A percentile compares a stretch with the other conserved stretches of the same genome.
Conservation (phyloP, 2,329 filamentous ascomycete genomes). For the Hyphodiscus sp. region DNA sequence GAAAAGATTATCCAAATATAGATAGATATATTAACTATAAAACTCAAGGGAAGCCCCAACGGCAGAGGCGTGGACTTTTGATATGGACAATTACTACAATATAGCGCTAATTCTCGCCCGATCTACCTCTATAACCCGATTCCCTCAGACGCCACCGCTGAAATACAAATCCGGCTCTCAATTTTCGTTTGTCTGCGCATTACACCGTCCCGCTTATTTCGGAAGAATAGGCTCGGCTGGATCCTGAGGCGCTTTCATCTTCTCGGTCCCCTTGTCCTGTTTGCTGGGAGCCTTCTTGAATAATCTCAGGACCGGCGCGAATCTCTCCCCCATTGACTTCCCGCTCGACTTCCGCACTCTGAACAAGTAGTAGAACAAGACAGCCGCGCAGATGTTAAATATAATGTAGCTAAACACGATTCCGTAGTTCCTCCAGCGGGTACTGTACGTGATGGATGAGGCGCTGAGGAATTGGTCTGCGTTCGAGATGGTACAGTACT, state of each 20-base stretch:
- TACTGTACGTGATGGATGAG: conserved; percentile 45
- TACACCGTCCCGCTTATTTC: neutral
- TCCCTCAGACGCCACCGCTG: no score
- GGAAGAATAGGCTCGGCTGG: neutral
- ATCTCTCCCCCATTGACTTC: conserved; percentile 8
- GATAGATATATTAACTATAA: no score
- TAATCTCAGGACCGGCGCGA: conserved; percentile 7
- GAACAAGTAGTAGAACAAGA: conserved; percentile 46
- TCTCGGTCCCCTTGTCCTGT: conserved; percentile 15
- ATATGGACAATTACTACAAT: no score
- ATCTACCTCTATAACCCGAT: no score
- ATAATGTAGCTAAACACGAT: conserved; percentile 51
- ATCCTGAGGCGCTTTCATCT: conserved; percentile 6
- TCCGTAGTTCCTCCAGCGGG: conserved; percentile 65
- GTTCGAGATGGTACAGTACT: conserved; percentile 52
- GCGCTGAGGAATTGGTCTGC: conserved; percentile 43
- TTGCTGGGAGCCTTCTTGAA: conserved; percentile 15
- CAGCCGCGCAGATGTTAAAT: conserved; percentile 48
- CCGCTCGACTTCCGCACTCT: conserved; percentile 28
- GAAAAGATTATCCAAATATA: no score
- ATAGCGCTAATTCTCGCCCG: no score
- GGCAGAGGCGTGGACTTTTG: no score
- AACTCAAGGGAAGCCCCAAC: no score
- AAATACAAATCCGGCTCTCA: no score
- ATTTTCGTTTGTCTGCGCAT: no score